phyloP scores from a whole-genome alignment of 129 eudicot species.

The Daucus carota region DNA sequence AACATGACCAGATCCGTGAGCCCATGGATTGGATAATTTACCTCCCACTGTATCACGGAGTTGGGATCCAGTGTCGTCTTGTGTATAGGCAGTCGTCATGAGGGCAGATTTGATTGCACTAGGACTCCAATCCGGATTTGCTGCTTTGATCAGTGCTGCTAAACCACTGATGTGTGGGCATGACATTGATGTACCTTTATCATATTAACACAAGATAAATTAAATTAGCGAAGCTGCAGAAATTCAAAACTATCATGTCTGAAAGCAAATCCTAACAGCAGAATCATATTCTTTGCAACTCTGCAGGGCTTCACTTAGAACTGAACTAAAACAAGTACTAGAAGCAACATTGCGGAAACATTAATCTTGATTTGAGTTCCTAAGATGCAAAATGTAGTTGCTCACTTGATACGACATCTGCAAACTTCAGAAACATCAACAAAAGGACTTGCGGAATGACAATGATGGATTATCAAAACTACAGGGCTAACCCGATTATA shows the following conservation, averaged over 20 bases:
- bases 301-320: no score
- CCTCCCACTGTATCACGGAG: slow-evolving; percentile 68
- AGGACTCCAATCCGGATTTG: slow-evolving; percentile 93
- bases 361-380: background rate
- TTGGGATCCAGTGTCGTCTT: slow-evolving; percentile 59
- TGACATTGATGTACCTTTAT: slow-evolving; percentile 88
- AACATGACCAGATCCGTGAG: slow-evolving; percentile 83
- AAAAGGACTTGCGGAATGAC: background rate
- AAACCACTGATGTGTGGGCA: slow-evolving; percentile 94
- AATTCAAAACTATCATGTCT: background rate
- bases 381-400: background rate
- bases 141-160: slow-evolving; percentile 81
- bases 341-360: background rate
- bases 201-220: background rate
- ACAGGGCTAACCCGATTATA: background rate
- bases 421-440: background rate
- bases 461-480: background rate
- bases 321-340: no score
- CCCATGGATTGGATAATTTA: slow-evolving; percentile 53
- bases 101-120: slow-evolving; percentile 91
- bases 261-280: background rate
- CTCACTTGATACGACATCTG: background rate
- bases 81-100: slow-evolving; percentile 87
- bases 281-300: background rate
- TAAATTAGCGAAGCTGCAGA: background rate